These are phyloP conservation scores for Saccharomycopsis capsularis DNA, from an alignment of 805 yeast species.

Conservation along the genomic window DNA sequence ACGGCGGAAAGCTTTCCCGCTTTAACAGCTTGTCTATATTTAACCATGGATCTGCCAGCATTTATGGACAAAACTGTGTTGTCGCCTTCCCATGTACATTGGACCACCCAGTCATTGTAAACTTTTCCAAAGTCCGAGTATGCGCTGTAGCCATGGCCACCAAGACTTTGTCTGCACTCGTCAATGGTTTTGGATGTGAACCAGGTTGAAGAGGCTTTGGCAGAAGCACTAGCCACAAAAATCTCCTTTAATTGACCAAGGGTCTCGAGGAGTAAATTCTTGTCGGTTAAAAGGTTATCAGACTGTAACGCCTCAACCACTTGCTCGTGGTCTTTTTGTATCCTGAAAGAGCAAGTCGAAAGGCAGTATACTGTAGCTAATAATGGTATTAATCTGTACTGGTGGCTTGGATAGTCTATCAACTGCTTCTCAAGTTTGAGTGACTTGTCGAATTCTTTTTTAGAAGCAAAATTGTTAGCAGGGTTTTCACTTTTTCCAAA, in stretches of 20 bases:
- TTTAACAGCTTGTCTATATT: slow-evolving; percentile 34
- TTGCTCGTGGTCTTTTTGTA: slow-evolving; percentile 43
- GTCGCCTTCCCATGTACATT: slow-evolving; percentile 98
- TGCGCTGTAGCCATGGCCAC: slow-evolving; percentile 95
- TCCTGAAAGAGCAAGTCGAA: slow-evolving; percentile 60
- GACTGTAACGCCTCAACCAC: slow-evolving; percentile 44
- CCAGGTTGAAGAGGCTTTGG: slow-evolving; percentile 90
- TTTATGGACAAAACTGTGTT: slow-evolving; percentile 80
- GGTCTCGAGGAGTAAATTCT: slow-evolving; percentile 28
- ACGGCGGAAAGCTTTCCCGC: slow-evolving; percentile 30
- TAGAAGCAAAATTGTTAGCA: slow-evolving; percentile 9
- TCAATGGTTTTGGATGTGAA: slow-evolving; percentile 71
- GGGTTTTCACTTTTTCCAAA: slow-evolving; percentile 45
- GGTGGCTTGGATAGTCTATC: slow-evolving; percentile 84
- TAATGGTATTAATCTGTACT: slow-evolving; percentile 79
- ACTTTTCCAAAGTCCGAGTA: slow-evolving; percentile 88
- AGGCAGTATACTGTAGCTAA: slow-evolving; percentile 73
- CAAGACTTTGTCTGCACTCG: slow-evolving; percentile 88
- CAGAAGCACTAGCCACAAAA: slow-evolving; percentile 78
- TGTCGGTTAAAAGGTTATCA: slow-evolving; percentile 34
- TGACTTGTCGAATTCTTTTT: slow-evolving; percentile 1
- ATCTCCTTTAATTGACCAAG: slow-evolving; percentile 65
- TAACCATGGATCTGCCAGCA: slow-evolving; percentile 64
- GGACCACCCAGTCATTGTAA: slow-evolving; percentile 91
- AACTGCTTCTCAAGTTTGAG: slow-evolving; percentile 52